These are phyloP conservation scores for Phytopythium delawarense DNA, from an alignment of 352 stramenopile genomes.

Conservation along the genomic window DNA sequence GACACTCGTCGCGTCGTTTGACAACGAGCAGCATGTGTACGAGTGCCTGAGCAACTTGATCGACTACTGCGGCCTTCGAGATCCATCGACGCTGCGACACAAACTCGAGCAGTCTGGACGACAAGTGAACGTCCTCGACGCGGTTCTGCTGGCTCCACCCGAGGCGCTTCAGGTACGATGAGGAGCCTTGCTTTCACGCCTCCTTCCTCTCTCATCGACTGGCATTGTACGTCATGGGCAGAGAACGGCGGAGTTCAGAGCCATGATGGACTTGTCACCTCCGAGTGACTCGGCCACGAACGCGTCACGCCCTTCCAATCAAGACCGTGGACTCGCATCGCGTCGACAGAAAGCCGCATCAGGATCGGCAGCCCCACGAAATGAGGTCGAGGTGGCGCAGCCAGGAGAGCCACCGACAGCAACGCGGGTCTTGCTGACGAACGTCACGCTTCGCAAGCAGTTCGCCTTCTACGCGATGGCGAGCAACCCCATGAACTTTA, in stretches of 20 bases:
- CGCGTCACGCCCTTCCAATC: background rate
- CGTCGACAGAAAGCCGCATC: background rate
- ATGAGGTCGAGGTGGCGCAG: background rate
- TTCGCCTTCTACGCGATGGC: conserved; percentile 68
- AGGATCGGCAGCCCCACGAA: background rate
- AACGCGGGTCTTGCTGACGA: conserved; percentile 31
- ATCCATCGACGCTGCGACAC: conserved; percentile 39
- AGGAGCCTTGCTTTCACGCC: background rate
- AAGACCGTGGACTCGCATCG: background rate
- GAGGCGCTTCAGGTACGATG: conserved; percentile 34
- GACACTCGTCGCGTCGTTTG: conserved; percentile 54
- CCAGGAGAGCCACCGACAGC: background rate
- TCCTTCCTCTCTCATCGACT: background rate
- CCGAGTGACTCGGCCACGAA: background rate
- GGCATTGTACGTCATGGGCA: conserved; percentile 3
- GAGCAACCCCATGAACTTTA: conserved; percentile 58
- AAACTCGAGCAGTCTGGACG: conserved; percentile 54
- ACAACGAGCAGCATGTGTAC: conserved; percentile 73
- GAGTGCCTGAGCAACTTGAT: conserved; percentile 64
- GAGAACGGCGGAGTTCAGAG: conserved; percentile 27
- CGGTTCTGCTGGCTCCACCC: conserved; percentile 40
- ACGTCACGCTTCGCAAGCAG: conserved; percentile 51
- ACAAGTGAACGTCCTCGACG: conserved; percentile 57
- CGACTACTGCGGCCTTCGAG: conserved; percentile 36
- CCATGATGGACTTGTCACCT: conserved; percentile 33